These are phyloP conservation scores for Torrubiellomyces zombiae DNA, from an alignment of 2,329 filamentous ascomycete genomes.

Conservation along the genomic window DNA sequence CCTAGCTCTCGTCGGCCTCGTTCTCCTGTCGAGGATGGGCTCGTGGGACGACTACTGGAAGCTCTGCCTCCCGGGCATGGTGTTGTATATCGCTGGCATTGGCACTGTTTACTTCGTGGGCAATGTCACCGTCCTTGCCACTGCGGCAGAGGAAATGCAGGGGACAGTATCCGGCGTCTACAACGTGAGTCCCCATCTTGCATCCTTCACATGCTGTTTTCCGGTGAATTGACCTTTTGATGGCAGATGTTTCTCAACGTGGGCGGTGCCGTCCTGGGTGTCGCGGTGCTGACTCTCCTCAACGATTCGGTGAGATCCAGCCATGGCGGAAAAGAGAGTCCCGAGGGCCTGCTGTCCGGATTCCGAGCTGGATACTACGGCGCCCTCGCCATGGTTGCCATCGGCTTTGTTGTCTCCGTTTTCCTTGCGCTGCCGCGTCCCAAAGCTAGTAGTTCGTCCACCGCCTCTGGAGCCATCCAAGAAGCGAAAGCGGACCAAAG, in stretches of 20 bases:
- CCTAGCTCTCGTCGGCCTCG: constrained; percentile 2
- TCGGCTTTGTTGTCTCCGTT: constrained; percentile 1
- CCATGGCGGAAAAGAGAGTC: constrained; percentile 3
- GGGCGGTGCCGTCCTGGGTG: constrained; percentile 5
- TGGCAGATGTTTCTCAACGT: constrained; percentile 5
- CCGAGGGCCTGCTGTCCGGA: constrained; percentile 2
- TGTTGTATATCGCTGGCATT: constrained; percentile 5
- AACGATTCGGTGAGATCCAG: constrained; percentile 7
- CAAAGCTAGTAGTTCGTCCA: no score
- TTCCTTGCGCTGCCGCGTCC: no score
- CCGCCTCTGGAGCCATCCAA: no score
- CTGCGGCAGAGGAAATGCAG: constrained; percentile 3
- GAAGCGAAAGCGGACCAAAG: no score
- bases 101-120: constrained; percentile 5
- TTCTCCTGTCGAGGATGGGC: constrained; percentile 3
- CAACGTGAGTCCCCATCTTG: constrained; percentile 4
- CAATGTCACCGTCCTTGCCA: constrained; percentile 5
- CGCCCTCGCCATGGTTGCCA: constrained; percentile 3
- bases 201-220: no score
- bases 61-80: constrained; percentile 4
- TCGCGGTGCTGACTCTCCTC: constrained; percentile 5
- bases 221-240: no score
- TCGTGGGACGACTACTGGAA: constrained; percentile 3
- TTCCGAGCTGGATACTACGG: constrained; percentile 4
- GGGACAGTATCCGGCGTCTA: constrained; percentile 5